Evolutionary conservation across 2,329 filamentous ascomycete genomes (phyloP), one percentile per base, ranked within the genome.

Genomic region (Aspergillus nomiae): DNA sequence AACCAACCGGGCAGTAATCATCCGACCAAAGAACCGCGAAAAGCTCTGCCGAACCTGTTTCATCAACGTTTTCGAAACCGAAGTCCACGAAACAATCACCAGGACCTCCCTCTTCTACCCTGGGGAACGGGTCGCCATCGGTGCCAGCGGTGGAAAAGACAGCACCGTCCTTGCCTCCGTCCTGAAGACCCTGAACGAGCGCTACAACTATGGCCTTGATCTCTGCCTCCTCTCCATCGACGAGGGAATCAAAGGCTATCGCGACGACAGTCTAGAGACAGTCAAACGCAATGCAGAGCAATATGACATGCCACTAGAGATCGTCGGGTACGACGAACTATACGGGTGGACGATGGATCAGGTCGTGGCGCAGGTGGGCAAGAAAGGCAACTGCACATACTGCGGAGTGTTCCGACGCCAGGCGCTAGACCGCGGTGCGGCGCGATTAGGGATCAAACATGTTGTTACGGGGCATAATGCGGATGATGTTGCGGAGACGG

Each of bases 281-380:
- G 95, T 99, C 53, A 97, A 97, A 84, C 85, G 94, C 63, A 98
- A 99, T 77, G 92, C 94, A 0, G 77, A 86, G 14, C 93, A 98
- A 77, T 97, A 98, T 79, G 88, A 90, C 1, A 96, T 99, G 90
- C 88, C 91, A 0, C 82, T 99, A 56, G 92, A 92, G 70, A 96
- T 99, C 61, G 88, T 99, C 56, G 93, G 94, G 56, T 99, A 99
- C 73, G 90, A 90, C 59, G 91, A 97, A 73, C 83, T 99, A 11
- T 99, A 99, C 76, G 95, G 94, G 10, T 99, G 95, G 95, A 97
- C 94, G 1, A 99, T 99, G 95, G 95, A 99, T 74, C 92, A 98
- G 74, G 95, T 99, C 11, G 96, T 99, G 4, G 91, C 94, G 72
- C 92, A 94, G 55, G 91, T 99, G 57, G 95, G 95, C 16, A 98